Percentiles rank a stretch among this genome's conserved stretches.
These are phyloP conservation scores for Pisolithus sp. DNA, from an alignment of 768 basidiomycete species.

Conservation along the genomic window DNA sequence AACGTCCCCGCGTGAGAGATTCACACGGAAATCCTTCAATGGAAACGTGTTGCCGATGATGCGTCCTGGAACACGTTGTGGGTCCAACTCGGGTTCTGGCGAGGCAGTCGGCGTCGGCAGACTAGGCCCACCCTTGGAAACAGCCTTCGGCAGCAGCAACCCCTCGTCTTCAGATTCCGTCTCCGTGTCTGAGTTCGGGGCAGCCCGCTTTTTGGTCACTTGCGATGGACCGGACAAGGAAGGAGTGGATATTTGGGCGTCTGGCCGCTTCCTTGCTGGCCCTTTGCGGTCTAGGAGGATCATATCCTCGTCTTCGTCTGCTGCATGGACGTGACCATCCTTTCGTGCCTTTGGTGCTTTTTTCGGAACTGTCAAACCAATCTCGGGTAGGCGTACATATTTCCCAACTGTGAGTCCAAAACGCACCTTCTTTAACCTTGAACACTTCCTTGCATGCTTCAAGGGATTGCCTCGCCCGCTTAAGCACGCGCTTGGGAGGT, in stretches of 20 bases:
- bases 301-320: constrained; percentile 54
- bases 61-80: constrained; percentile 56
- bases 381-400: neutral
- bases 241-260: constrained; percentile 7
- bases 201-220: constrained; percentile 13
- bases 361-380: constrained; percentile 49
- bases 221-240: neutral
- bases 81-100: constrained; percentile 38
- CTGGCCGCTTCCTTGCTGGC: constrained; percentile 13
- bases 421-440: constrained; percentile 72
- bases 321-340: constrained; percentile 55
- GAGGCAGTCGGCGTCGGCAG: constrained; percentile 54
- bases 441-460: constrained; percentile 59
- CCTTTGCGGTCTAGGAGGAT: constrained; percentile 45
- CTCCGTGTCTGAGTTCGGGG: constrained; percentile 45
- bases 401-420: neutral
- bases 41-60: constrained; percentile 74
- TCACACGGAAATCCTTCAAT: constrained; percentile 68
- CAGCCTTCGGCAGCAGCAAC: constrained; percentile 9
- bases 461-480: constrained; percentile 48
- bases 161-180: constrained; percentile 31
- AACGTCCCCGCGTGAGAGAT: constrained; percentile 66
- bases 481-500: constrained; percentile 63
- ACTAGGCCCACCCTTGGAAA: constrained; percentile 11
- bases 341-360: constrained; percentile 49